phyloP scores from a whole-genome alignment of 2,329 filamentous ascomycete genomes.

The Colletotrichum destructivum region DNA sequence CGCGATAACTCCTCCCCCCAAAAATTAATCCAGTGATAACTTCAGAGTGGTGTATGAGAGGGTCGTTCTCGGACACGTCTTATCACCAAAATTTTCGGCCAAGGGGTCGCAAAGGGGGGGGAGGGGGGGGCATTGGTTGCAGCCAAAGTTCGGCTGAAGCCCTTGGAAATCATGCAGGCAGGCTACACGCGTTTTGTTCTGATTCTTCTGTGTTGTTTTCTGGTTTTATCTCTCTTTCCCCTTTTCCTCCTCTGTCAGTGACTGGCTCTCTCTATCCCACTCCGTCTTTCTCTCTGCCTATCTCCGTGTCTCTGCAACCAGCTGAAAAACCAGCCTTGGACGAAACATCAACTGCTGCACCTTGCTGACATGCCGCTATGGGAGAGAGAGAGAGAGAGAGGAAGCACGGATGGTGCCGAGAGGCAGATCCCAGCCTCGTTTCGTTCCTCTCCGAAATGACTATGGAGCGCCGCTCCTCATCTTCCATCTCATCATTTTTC shows the following conservation, averaged over 20 bases:
- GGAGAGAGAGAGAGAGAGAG: too few species aligned
- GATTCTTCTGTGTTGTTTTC: not conserved
- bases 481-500: not conserved
- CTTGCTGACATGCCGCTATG: not conserved
- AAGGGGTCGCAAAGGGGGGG: not conserved
- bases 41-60: slow-evolving; percentile 10
- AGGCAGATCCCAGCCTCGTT: slow-evolving; percentile 10
- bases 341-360: slow-evolving; percentile 26
- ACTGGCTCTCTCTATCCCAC: too few species aligned
- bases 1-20: too few species aligned
- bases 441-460: not conserved
- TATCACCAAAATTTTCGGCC: slow-evolving; percentile 17
- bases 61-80: slow-evolving; percentile 24
- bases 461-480: not conserved
- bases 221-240: too few species aligned
- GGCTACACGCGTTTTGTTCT: not conserved
- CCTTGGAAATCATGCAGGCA: not conserved
- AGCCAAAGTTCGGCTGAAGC: not conserved
- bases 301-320: not conserved
- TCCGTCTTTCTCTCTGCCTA: slow-evolving; percentile 4
- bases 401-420: slow-evolving; percentile 24
- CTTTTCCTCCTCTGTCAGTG: too few species aligned
- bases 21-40: too few species aligned
- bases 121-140: not conserved
- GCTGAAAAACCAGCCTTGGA: not conserved